Base-by-base conservation (phyloP, 176 grass and related monocot genomes). In the Alopecurus myosuroides region DNA sequence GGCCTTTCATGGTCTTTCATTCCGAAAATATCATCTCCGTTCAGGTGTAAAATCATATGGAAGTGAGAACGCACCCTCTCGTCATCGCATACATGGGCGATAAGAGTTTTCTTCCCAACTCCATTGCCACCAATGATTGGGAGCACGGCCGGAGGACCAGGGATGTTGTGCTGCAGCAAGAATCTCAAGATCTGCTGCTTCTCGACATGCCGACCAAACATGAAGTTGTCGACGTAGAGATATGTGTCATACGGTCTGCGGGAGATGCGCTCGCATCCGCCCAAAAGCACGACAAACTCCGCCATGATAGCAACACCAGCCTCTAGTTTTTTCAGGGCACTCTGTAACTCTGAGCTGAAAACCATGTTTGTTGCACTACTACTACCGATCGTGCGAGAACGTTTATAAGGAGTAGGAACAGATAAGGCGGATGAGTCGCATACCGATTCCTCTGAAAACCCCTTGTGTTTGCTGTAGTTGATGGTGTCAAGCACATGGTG, bases 31-130 rank as follows among this genome's bases (percentile, higher is more conserved):
- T 81, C 30, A 9, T 68, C 34, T 42, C 46, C 80, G 9, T 40
- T 71, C 15, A 82, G 22, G 17, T 57, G 34, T 23, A 57, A 22
- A 70, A 72, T 30, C 15, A 0, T 5, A 82, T 8, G 28, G 51
- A 70, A 82, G 23, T 57, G 34, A 20, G 22, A 45, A 1, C 31
- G 19, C 4, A 70, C 11, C 13, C 29, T 69, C 6, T 69, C 31
- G 9, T 81, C 19, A 0, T 58, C 20, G 28, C 61, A 80, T 33
- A 23, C 44, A 51, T 37, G 20, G 1, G 30, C 45, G 0, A 68
- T 10, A 23, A 81, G 78, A 13, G 44, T 68, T 81, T 51, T 81
- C 63, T 81, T 81, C 45, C 62, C 79, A 11, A 25, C 79, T 81
- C 7, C 62, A 18, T 3, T 22, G 8, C 45, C 20, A 15, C 79